A percentile compares a stretch with the other conserved stretches of the same genome.
Evolutionary conservation across 2,329 filamentous ascomycete genomes (phyloP).

Genomic region (Metarhizium anisopliae): DNA sequence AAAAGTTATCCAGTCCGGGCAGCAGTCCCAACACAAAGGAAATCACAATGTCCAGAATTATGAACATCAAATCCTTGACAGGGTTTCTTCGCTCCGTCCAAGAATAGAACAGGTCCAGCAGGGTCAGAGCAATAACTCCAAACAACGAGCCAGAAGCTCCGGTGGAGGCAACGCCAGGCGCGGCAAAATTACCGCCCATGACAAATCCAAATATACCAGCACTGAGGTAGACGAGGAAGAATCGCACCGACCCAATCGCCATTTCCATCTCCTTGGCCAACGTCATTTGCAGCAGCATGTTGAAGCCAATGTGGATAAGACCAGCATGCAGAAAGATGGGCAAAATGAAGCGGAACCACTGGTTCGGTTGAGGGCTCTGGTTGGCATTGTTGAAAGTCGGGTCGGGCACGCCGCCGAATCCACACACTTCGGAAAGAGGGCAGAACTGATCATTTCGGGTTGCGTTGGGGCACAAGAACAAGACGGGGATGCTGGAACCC

Average conservation of each 20-base stretch:
- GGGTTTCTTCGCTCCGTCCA: constrained; percentile 75
- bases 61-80: constrained; percentile 76
- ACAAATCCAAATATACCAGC: constrained; percentile 95
- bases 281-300: constrained; percentile 83
- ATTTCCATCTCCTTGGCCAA: constrained; percentile 89
- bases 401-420: constrained; percentile 65
- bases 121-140: constrained; percentile 77
- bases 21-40: constrained; percentile 88
- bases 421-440: constrained; percentile 71
- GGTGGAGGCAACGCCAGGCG: constrained; percentile 69
- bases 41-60: constrained; percentile 76
- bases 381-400: constrained; percentile 46
- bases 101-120: constrained; percentile 87
- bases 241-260: constrained; percentile 79
- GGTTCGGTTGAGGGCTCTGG: constrained; percentile 61
- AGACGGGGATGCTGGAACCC: constrained; percentile 35
- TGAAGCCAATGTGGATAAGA: constrained; percentile 91
- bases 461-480: constrained; percentile 75
- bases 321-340: constrained; percentile 96
- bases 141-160: constrained; percentile 89
- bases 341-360: constrained; percentile 94
- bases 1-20: constrained; percentile 92
- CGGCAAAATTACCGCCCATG: constrained; percentile 87
- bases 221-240: constrained; percentile 80
- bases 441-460: constrained; percentile 57